Percentiles rank a stretch among this genome's conserved stretches.
Evolutionary conservation across 148 eudicot species (phyloP).

Genomic region (Rhododendron molle): DNA sequence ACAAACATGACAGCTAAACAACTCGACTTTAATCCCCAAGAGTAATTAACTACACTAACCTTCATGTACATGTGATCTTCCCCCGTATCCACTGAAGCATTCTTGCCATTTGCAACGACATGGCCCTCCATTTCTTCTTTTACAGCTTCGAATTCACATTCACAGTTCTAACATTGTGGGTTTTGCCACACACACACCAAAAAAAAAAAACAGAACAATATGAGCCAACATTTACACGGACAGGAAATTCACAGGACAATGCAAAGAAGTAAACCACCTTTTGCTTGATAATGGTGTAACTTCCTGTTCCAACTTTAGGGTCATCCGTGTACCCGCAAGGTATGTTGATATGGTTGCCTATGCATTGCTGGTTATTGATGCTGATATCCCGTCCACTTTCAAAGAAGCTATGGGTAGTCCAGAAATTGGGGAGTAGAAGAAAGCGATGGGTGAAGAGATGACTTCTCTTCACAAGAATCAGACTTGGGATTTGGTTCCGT

Average conservation of each 20-base stretch:
- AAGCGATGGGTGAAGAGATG: no score
- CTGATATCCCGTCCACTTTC: no score
- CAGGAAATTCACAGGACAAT: not conserved
- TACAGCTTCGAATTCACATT: slow-evolving; percentile 61
- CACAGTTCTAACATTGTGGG: slow-evolving; percentile 34
- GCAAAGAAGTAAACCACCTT: slow-evolving; percentile 42
- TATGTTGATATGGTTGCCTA: no score
- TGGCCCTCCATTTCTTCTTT: slow-evolving; percentile 71
- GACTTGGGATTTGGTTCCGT: not conserved
- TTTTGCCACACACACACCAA: not conserved
- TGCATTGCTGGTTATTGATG: no score
- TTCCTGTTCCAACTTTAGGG: slow-evolving; percentile 39
- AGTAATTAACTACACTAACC: no score
- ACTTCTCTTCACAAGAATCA: no score
- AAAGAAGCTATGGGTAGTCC: no score
- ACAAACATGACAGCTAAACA: no score
- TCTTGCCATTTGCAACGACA: slow-evolving; percentile 24
- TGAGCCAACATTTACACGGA: not conserved
- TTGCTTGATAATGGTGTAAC: slow-evolving; percentile 46
- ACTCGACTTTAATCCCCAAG: no score
- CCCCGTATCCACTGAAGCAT: slow-evolving; percentile 26
- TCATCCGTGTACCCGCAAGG: no score
- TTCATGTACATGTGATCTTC: slow-evolving; percentile 75
- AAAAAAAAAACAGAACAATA: not conserved
- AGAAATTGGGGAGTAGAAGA: no score